A percentile compares a stretch with the other conserved stretches of the same genome.
Evolutionary conservation across 2,329 filamentous ascomycete species (phyloP).

Genomic region (Aspergillus sp.): DNA sequence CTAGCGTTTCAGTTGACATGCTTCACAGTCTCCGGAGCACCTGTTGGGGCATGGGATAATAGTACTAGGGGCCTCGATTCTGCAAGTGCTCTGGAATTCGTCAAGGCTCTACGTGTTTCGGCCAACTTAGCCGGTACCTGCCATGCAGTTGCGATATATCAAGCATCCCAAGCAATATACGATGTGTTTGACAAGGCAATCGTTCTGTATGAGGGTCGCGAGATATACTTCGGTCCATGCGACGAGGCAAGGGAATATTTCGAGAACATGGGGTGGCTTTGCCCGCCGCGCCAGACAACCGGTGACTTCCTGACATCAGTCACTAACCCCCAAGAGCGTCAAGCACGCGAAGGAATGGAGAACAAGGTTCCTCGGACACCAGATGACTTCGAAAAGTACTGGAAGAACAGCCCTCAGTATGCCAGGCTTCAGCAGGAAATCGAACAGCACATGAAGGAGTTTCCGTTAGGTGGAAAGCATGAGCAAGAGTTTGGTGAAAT

Average conservation of each 20-base stretch:
- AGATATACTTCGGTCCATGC: slow-evolving; percentile 74
- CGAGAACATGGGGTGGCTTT: slow-evolving; percentile 67
- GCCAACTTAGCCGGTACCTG: slow-evolving; percentile 54
- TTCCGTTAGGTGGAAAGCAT: slow-evolving; percentile 36
- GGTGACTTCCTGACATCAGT: slow-evolving; percentile 71
- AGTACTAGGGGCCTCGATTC: slow-evolving; percentile 56
- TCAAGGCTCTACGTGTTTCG: slow-evolving; percentile 53
- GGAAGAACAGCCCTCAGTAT: slow-evolving; percentile 43
- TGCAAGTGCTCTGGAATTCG: slow-evolving; percentile 61
- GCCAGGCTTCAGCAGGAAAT: slow-evolving; percentile 39
- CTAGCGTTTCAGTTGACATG: neutral
- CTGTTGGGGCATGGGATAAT: slow-evolving; percentile 49
- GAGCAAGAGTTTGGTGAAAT: slow-evolving; percentile 35
- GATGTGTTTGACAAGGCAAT: slow-evolving; percentile 73
- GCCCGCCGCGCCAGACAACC: slow-evolving; percentile 66
- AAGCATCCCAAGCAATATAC: slow-evolving; percentile 54
- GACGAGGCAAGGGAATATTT: slow-evolving; percentile 65
- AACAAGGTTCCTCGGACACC: slow-evolving; percentile 64
- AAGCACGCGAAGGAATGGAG: slow-evolving; percentile 60
- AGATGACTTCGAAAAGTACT: slow-evolving; percentile 64
- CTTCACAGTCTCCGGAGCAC: slow-evolving; percentile 36
- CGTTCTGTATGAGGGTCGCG: slow-evolving; percentile 73
- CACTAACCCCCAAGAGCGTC: slow-evolving; percentile 65
- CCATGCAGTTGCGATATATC: slow-evolving; percentile 62
- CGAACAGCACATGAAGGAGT: slow-evolving; percentile 32